Conservation (phyloP, 2,329 filamentous ascomycete species). For the Arthrinium puccinioides region DNA sequence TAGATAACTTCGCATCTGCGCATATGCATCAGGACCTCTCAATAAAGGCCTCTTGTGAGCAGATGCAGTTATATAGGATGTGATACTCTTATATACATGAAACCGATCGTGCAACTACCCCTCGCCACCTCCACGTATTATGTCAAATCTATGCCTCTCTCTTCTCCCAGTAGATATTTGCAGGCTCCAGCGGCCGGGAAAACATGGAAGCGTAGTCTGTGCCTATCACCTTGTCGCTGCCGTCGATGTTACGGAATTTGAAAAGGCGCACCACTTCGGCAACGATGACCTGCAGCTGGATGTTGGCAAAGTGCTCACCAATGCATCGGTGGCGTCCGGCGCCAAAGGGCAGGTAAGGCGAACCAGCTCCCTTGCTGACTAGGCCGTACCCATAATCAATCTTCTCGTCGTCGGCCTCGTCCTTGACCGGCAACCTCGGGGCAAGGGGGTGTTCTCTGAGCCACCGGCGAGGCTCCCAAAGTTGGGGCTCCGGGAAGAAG, state of each 20-base stretch:
- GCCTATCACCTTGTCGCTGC: conserved; percentile 59
- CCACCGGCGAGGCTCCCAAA: conserved; percentile 93
- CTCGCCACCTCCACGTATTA: too few relatives aligned
- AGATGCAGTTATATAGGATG: too few relatives aligned
- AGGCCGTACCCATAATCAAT: conserved; percentile 92
- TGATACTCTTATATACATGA: too few relatives aligned
- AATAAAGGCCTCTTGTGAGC: too few relatives aligned
- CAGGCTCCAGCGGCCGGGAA: conserved; percentile 64
- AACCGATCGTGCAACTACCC: too few relatives aligned
- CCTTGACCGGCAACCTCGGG: conserved; percentile 35
- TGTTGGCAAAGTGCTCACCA: conserved; percentile 91
- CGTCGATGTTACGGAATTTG: conserved; percentile 70
- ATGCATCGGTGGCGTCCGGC: conserved; percentile 92
- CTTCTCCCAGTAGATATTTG: conserved; percentile 69
- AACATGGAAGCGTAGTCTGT: conserved; percentile 67
- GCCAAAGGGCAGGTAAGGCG: conserved; percentile 89
- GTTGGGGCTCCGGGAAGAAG: conserved; percentile 74
- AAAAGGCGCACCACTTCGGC: conserved; percentile 70
- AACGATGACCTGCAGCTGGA: conserved; percentile 82
- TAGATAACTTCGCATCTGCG: too few relatives aligned
- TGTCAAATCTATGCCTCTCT: conserved; percentile 30
- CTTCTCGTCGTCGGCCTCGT: conserved; percentile 59
- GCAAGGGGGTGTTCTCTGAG: conserved; percentile 55
- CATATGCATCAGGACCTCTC: too few relatives aligned
- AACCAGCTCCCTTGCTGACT: conserved; percentile 82